Conservation (phyloP, 371 early-diverging fungal genomes). For the Mucor plumbeus region DNA sequence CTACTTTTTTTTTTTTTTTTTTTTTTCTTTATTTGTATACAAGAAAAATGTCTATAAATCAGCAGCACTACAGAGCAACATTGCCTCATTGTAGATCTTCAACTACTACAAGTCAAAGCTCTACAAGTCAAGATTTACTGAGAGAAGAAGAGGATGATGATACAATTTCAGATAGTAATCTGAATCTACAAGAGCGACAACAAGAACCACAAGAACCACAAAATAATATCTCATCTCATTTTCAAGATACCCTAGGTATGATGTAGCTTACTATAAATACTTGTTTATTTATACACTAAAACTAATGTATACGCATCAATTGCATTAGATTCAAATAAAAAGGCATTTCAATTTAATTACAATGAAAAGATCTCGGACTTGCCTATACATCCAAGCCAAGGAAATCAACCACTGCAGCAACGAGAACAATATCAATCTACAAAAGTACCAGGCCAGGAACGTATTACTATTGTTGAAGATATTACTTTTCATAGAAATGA, state of each 20-base stretch:
- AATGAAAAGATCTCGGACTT: neutral
- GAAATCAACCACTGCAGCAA: neutral
- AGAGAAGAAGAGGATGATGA: neutral
- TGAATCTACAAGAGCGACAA: neutral
- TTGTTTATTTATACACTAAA: neutral
- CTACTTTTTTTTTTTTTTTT: constrained; percentile 1
- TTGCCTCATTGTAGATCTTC: constrained; percentile 5
- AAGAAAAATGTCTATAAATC: neutral
- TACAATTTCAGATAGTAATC: neutral
- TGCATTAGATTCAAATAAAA: constrained; percentile 4
- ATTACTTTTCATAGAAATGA: constrained; percentile 5
- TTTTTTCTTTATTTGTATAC: neutral
- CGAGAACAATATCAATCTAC: neutral
- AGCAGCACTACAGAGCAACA: neutral
- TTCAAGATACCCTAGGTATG: constrained; percentile 6
- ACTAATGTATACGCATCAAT: too few species aligned
- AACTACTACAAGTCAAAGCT: constrained; percentile 8
- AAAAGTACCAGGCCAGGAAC: constrained; percentile 25
- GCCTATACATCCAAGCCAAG: neutral
- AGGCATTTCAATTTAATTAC: constrained; percentile 4
- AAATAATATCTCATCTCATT: neutral
- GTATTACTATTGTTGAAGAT: constrained; percentile 27
- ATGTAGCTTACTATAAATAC: too few species aligned
- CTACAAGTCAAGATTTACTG: neutral
- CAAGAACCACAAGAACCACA: neutral